Evolutionary conservation across 208 protist genomes (phyloP), one percentile per base, ranked within the genome.

Genomic region (Borovskyia barvae): DNA sequence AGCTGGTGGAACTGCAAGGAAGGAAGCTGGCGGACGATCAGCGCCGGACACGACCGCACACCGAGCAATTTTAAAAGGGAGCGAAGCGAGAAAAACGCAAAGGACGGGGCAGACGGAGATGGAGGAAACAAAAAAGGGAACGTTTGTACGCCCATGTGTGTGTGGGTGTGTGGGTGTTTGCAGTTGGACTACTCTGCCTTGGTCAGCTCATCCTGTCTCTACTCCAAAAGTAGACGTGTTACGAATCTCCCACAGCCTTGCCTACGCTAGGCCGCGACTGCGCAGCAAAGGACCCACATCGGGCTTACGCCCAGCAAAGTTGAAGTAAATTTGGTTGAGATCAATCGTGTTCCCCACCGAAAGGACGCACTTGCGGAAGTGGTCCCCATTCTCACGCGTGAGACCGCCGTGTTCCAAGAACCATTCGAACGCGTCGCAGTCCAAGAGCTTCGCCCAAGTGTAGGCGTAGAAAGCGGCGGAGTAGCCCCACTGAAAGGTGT

Each of bases 401-500:
- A 84, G 60, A 19, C 83, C 77, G 37, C 80, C 80, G 22, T 80
- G 60, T 62, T 87, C 72, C 19, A 80, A 74, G 48, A 93, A 85
- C 53, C 75, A 85, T 35, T 70, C 80, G 41, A 87, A 89, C 17
- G 63, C 72, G 54, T 90, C 78, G 28, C 78, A 75, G 47, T 80
- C 70, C 15, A 89, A 59, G 61, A 93, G 57, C 52, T 90, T 80
- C 17, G 83, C 87, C 77, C 73, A 81, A 32, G 75, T 72, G 77
- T 94, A 91, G 28, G 69, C 68, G 64, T 89, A 91, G 70, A 91
- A 93, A 26, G 78, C 81, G 22, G 81, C 73, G 20, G 72, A 43
- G 71, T 93, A 93, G 40, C 79, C 82, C 46, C 87, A 85, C 20
- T 73, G 75, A 40, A 92, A 92, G 53, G 87, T 84, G 74, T 93